Conservation (phyloP, 2,329 filamentous ascomycete genomes). For the Diaporthe capsici region DNA sequence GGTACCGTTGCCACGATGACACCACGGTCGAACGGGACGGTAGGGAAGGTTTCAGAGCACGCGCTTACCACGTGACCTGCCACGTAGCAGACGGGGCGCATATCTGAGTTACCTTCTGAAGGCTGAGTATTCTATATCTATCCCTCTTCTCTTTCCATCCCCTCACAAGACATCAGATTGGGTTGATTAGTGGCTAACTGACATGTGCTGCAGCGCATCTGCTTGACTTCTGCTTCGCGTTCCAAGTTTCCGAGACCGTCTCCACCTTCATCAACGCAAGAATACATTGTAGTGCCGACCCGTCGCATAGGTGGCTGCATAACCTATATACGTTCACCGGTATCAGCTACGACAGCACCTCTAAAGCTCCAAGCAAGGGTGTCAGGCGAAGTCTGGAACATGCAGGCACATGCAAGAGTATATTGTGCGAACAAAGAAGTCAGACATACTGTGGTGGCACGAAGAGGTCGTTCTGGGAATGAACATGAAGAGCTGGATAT, state of each 20-base stretch:
- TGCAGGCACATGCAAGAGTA: too few relatives aligned
- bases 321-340: too few relatives aligned
- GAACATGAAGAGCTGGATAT: too few relatives aligned
- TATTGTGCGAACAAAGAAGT: too few relatives aligned
- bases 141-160: neutral
- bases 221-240: neutral
- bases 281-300: neutral
- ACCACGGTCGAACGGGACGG: too few relatives aligned
- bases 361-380: too few relatives aligned
- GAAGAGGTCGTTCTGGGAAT: too few relatives aligned
- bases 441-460: too few relatives aligned
- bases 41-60: neutral
- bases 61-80: neutral
- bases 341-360: too few relatives aligned
- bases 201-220: neutral
- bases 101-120: neutral
- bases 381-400: too few relatives aligned
- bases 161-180: neutral
- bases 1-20: neutral
- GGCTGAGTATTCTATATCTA: neutral
- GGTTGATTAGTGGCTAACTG: too few relatives aligned
- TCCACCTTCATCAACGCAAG: neutral
- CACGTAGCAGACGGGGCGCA: neutral
- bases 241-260: neutral
- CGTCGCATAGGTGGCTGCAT: too few relatives aligned